Evolutionary conservation across 2,329 filamentous ascomycete genomes (phyloP).

Genomic region (Scolecobasidium constrictum): DNA sequence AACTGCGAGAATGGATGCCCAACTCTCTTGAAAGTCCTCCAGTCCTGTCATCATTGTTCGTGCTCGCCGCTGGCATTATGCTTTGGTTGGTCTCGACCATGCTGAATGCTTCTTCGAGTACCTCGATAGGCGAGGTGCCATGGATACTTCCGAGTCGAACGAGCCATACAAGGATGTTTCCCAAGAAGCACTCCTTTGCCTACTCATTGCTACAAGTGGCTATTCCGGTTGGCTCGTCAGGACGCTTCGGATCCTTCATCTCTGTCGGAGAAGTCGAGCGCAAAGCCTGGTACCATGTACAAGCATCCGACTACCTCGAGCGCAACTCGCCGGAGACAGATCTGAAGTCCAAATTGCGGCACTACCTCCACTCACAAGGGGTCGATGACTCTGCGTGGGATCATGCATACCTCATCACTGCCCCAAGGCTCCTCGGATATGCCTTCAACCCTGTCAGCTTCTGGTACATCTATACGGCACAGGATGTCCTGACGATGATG

Average conservation of each 20-base stretch:
- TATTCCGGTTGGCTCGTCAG: constrained; percentile 53
- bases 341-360: constrained; percentile 51
- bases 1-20: no score
- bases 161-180: constrained; percentile 55
- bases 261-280: constrained; percentile 30
- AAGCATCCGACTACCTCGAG: constrained; percentile 50
- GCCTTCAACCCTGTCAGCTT: constrained; percentile 69
- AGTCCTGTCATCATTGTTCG: no score
- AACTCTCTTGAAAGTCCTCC: no score
- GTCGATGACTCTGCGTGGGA: constrained; percentile 51
- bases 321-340: constrained; percentile 41
- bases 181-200: constrained; percentile 54
- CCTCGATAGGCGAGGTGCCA: constrained; percentile 10
- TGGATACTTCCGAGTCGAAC: constrained; percentile 55
- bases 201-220: constrained; percentile 63
- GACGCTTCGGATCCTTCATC: constrained; percentile 44
- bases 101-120: no score
- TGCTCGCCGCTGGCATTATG: no score
- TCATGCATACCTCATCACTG: constrained; percentile 60
- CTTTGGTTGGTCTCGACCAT: no score
- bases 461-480: constrained; percentile 61
- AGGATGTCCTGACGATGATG: constrained; percentile 49
- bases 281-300: constrained; percentile 47
- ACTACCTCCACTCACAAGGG: constrained; percentile 47
- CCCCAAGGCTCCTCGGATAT: constrained; percentile 57